Evolutionary conservation across 768 basidiomycete species (phyloP), one percentile per base, ranked within the genome.

Genomic region (Cyclocybe cylindracea): DNA sequence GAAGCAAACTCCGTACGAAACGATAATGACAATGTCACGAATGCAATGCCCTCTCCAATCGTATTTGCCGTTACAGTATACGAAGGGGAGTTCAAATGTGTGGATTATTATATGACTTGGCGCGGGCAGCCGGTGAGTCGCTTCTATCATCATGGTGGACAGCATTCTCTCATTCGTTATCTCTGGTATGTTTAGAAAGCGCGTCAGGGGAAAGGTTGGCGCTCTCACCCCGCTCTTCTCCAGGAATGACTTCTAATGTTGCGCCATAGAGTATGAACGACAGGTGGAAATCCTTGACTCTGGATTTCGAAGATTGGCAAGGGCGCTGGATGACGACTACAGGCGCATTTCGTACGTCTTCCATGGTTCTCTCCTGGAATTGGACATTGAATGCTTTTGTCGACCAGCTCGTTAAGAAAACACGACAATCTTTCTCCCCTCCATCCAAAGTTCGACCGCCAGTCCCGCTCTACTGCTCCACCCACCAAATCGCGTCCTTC

Each of bases 41-140:
- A 55, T 53, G 38, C 61, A 18, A 57, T 56, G 51, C 52, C 69
- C 59, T 51, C 70, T 39, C 64, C 72, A 4, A 68, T 78, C 16
- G 77, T 79, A 10, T 79, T 79, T 58, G 79, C 76, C 3, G 70
- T 78, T 52, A 69, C 75, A 14, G 71, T 66, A 13, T 62, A 65
- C 55, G 69, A 73, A 18, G 70, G 67, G 9, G 71, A 70, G 16
- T 66, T 68, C 46, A 76, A 71, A 55, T 70, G 71, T 36, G 71
- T 78, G 33, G 77, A 81, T 58, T 80, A 77, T 61, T 79, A 79
- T 55, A 75, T 78, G 74, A 73, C 75, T 31, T 79, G 78, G 78
- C 67, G 69, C 54, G 70, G 73, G 10, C 70, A 73, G 61, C 70
- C 63, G 45, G 77, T 77, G 42, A 45, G 73, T 54, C 33, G 43